Evolutionary conservation across 768 basidiomycete genomes (phyloP), one percentile per base, ranked within the genome.

Genomic region (Tremella yokohamensis): DNA sequence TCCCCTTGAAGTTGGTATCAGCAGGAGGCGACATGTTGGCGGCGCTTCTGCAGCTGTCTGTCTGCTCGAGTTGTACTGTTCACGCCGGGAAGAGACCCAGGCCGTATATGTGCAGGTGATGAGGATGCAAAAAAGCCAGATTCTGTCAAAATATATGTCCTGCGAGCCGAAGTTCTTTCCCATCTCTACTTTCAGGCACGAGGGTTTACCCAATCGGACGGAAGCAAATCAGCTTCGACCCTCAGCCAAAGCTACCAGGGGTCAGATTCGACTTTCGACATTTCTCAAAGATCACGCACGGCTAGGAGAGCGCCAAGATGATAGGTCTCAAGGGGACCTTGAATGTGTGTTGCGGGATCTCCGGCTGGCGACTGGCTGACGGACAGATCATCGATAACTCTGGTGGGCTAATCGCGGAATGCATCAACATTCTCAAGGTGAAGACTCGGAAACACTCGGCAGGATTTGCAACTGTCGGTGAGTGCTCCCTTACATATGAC

Each of bases 331-430:
- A 45, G 22, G 42, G 42, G n/a, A n/a, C n/a, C 22, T 45, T 45
- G 22, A 45, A 45, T 45, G 42, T 45, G 22, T 18, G 42, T 8
- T 45, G 7, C 4, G n/a, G 6, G n/a, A 18, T 6, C 22, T 45
- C 6, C 15, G 42, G 4, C n/a, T 6, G 22, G 42, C 12, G 8
- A 6, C n/a, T 6, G 15, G n/a, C 22, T 45, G 22, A 45, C 42
- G 6, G 18, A 15, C 29, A 91, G 89, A 86, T 90, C 64, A 96
- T 98, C 76, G 94, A 98, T 81, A 98, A 98, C 78, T 92, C 94
- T 6, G 94, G 94, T 29, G 93, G 90, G 7, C 82, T 97, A 62
- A 80, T 94, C 61, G 86, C 92, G 40, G 94, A 97, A 81, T 96
- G 92, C 72, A 90, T 98, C 75, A 96, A 97, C 77, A 85, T 98